Conservation (phyloP, 306 rosid species). For the Trichosanthes cucumerina region DNA sequence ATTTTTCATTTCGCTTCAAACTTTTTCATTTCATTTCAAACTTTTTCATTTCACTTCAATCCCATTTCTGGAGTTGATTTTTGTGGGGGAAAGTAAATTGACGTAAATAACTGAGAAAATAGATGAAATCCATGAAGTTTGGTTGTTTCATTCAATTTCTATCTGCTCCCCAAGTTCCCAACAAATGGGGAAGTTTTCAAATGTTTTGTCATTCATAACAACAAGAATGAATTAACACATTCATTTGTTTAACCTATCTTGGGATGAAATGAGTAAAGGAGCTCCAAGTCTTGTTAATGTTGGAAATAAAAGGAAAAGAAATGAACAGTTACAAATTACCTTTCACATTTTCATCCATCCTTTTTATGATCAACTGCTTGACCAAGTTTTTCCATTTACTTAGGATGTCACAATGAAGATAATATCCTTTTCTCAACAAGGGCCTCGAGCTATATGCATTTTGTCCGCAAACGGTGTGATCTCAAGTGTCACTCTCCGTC, state of each 20-base stretch:
- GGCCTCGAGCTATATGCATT: constrained; percentile 82
- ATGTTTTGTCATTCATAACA: background rate
- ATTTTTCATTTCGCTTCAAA: too few relatives aligned
- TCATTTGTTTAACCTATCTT: background rate
- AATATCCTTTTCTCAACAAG: constrained; percentile 97
- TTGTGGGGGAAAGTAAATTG: background rate
- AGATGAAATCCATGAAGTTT: background rate
- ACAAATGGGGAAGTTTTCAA: background rate
- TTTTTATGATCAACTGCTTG: constrained; percentile 6
- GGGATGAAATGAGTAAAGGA: background rate
- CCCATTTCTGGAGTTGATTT: background rate
- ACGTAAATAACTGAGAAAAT: background rate
- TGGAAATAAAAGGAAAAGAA: background rate
- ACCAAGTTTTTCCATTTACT: constrained; percentile 13
- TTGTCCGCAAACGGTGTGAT: constrained; percentile 90
- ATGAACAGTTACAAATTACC: background rate
- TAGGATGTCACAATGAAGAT: constrained; percentile 95
- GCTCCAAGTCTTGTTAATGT: background rate
- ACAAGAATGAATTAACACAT: background rate
- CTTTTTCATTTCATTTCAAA: background rate
- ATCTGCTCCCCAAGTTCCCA: background rate
- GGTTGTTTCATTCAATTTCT: background rate
- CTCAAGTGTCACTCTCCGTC: constrained; percentile 89
- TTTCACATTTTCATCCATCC: background rate
- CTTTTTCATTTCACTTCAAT: background rate